These are phyloP conservation scores for Penicillium brevicompactum DNA, from an alignment of 2,329 filamentous ascomycete species.

Conservation along the genomic window DNA sequence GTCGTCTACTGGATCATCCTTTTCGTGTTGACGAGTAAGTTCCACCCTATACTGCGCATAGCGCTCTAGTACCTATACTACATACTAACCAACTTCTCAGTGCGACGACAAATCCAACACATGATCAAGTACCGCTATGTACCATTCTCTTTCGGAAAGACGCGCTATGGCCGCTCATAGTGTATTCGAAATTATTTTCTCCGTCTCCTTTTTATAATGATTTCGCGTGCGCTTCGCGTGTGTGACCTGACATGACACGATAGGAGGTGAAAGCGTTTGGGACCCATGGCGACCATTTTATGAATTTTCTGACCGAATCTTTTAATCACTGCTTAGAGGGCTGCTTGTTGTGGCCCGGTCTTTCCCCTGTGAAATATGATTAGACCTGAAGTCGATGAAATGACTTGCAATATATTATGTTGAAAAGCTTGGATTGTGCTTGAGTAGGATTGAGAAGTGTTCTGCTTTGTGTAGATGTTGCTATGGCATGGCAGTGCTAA, in stretches of 20 bases:
- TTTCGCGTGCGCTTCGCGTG: conserved; percentile 7
- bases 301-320: conserved; percentile 14
- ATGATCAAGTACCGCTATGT: conserved; percentile 99
- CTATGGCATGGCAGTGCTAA: no score
- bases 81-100: conserved; percentile 47
- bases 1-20: conserved; percentile 99
- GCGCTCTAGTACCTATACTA: no score
- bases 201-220: neutral
- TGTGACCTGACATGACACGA: conserved; percentile 20
- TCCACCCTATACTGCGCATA: neutral
- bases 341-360: conserved; percentile 9
- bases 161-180: conserved; percentile 62
- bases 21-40: conserved; percentile 90
- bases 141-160: conserved; percentile 89
- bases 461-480: no score
- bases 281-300: conserved; percentile 17
- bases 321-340: conserved; percentile 20
- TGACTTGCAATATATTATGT: conserved; percentile 14
- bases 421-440: neutral
- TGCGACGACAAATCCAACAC: conserved; percentile 99
- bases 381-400: conserved; percentile 20
- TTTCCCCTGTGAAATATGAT: conserved; percentile 28
- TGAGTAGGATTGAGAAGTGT: no score
- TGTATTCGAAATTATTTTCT: conserved; percentile 5
- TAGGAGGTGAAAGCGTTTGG: conserved; percentile 7